Evolutionary conservation across 139 green algal genomes (phyloP).

Genomic region (Chlorella sp.): DNA sequence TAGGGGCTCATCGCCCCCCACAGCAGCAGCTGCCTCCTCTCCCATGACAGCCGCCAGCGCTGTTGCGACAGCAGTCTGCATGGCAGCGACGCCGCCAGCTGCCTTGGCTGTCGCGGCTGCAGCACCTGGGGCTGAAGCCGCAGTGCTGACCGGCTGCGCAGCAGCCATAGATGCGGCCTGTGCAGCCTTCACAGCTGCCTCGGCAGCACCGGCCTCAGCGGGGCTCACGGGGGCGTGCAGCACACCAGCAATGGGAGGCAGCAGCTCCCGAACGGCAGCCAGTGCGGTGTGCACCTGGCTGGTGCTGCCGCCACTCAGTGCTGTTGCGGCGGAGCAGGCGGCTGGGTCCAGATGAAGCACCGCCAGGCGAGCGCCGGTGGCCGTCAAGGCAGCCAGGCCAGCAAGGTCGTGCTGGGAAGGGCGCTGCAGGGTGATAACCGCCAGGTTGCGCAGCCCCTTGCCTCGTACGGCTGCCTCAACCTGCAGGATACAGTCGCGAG

Average conservation of each 20-base stretch:
- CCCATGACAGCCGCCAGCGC: conserved; percentile 1
- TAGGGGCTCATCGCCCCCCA: conserved; percentile 45
- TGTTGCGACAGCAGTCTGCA: background rate
- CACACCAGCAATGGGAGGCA: conserved; percentile 48
- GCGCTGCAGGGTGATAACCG: conserved; percentile 22
- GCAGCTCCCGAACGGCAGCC: conserved; percentile 20
- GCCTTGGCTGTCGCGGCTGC: background rate
- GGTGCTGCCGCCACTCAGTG: background rate
- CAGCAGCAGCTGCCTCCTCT: background rate
- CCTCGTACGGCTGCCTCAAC: background rate
- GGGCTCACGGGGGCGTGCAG: conserved; percentile 15
- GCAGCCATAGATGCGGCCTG: background rate
- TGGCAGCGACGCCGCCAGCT: background rate
- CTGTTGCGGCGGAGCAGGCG: background rate
- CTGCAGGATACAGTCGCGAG: too few species aligned
- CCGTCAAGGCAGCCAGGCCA: background rate
- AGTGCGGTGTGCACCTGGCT: conserved; percentile 39
- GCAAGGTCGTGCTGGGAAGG: background rate
- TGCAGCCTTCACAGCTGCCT: background rate
- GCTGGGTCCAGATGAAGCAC: conserved; percentile 27
- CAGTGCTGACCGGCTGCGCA: background rate
- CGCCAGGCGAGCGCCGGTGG: background rate
- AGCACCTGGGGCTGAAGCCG: background rate
- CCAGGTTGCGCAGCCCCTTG: conserved; percentile 25
- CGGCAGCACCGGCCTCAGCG: background rate